A percentile compares a stretch with the other conserved stretches of the same genome.
Evolutionary conservation across 495 filamentous ascomycete genomes (phyloP).

Genomic region (Xylona heveae): DNA sequence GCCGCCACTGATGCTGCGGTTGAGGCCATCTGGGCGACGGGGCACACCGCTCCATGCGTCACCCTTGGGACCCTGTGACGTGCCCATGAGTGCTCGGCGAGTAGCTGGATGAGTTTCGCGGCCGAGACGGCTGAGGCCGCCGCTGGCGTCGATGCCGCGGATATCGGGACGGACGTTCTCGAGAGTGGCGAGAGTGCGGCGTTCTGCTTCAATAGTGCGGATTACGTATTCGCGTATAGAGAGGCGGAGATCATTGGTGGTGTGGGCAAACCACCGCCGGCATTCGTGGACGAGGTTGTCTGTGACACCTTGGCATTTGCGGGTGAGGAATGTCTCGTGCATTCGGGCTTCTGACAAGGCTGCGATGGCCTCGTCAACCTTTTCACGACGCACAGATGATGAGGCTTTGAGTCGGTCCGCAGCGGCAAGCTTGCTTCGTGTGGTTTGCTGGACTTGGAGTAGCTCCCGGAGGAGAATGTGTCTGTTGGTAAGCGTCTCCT

Average conservation of each 20-base stretch:
- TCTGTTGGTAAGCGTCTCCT: slow-evolving; percentile 94
- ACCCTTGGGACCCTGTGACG: slow-evolving; percentile 83
- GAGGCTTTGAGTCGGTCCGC: slow-evolving; percentile 74
- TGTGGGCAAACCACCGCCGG: slow-evolving; percentile 76
- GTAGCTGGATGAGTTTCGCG: slow-evolving; percentile 64
- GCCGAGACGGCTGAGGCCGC: slow-evolving; percentile 72
- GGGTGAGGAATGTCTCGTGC: slow-evolving; percentile 54
- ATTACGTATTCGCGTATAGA: slow-evolving; percentile 82
- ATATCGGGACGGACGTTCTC: slow-evolving; percentile 87
- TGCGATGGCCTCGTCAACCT: slow-evolving; percentile 87
- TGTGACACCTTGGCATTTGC: slow-evolving; percentile 74
- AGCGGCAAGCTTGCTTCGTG: slow-evolving; percentile 56
- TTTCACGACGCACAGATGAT: slow-evolving; percentile 68
- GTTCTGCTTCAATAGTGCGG: slow-evolving; percentile 88
- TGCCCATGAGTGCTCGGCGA: slow-evolving; percentile 54
- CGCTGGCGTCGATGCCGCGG: slow-evolving; percentile 71
- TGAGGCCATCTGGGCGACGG: slow-evolving; percentile 52
- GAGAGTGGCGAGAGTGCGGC: slow-evolving; percentile 74
- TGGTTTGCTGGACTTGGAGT: slow-evolving; percentile 62
- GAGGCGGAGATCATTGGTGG: slow-evolving; percentile 54
- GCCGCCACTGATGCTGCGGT: slow-evolving; percentile 55
- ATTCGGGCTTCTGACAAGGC: slow-evolving; percentile 68
- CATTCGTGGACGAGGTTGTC: slow-evolving; percentile 75
- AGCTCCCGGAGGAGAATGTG: slow-evolving; percentile 96
- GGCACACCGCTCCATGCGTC: slow-evolving; percentile 95